Evolutionary conservation across 2,329 filamentous ascomycete genomes (phyloP).

Genomic region (Nothomitra cinnamomea): DNA sequence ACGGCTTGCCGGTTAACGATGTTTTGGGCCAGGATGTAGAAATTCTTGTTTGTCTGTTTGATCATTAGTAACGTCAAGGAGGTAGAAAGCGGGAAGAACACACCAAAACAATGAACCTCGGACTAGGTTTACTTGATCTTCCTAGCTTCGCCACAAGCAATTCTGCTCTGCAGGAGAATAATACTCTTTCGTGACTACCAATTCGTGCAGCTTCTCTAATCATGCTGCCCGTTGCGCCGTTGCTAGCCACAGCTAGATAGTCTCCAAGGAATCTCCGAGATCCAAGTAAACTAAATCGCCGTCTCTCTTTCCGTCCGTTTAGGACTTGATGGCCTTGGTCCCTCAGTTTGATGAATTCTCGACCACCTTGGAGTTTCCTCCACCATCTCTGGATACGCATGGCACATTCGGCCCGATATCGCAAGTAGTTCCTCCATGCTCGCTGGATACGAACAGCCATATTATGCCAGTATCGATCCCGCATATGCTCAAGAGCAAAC

Average conservation of each 20-base stretch:
- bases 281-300: conserved; percentile 78
- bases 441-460: conserved; percentile 97
- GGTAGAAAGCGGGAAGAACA: conserved; percentile 11
- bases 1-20: conserved; percentile 67
- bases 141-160: conserved; percentile 88
- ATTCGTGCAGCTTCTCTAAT: neutral
- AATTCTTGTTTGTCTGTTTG: conserved; percentile 53
- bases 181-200: conserved; percentile 41
- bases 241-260: conserved; percentile 77
- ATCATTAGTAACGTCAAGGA: conserved; percentile 2
- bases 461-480: conserved; percentile 97
- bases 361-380: conserved; percentile 80
- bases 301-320: conserved; percentile 72
- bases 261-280: conserved; percentile 88
- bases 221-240: conserved; percentile 10
- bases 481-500: conserved; percentile 93
- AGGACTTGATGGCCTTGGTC: conserved; percentile 76
- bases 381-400: conserved; percentile 91
- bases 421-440: conserved; percentile 90
- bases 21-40: conserved; percentile 77
- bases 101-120: conserved; percentile 61
- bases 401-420: conserved; percentile 82
- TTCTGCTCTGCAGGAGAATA: conserved; percentile 88
- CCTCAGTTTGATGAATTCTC: conserved; percentile 74
- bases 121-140: conserved; percentile 82